Evolutionary conservation across 495 filamentous ascomycete species (phyloP), one percentile per base, ranked within the genome.

Genomic region (Hamigera avellanea): DNA sequence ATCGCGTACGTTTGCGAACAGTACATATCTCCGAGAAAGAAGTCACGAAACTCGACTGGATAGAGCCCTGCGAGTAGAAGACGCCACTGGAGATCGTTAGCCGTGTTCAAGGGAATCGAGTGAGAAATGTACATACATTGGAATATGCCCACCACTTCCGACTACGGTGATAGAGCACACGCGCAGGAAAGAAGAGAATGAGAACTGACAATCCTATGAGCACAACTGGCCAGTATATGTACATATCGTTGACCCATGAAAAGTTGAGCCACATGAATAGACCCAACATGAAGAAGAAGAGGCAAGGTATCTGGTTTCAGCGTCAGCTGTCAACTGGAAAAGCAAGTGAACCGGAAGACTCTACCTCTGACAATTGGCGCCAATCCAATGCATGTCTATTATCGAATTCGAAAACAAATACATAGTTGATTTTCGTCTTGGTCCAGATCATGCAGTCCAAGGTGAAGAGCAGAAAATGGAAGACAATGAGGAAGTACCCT

Each of bases 371-470:
- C 27, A 95, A 66, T 50, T 95, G 80, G 50, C 82, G 78, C 83
- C 88, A 95, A 50, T 95, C 82, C 26, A 96, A 59, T 32, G 78
- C 72, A 59, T 91, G 73, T 45, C 87, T 72, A 30, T 77, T 75
- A 62, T 95, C 86, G 49, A 91, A 93, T 57, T 98, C 91, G 52
- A 98, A 96, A 48, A 96, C 82, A 60, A 98, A 98, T 19, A 76
- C 71, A 56, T 95, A 94, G 51, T 98, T 98, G 50, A 98, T 85
- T 56, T 86, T 89, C 42, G 80, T 75, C 28, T 59, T 63, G 2
- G 77, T 73, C 85, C 86, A 96, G 32, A 93, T 61, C 36, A 78
- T 72, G 50, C 86, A 89, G 47, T 82, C 81, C 21, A 95, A 32
- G 41, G 75, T 80, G 46, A 93, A 94, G 16, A 88, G 53, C 26